Evolutionary conservation across 2,329 filamentous ascomycete genomes (phyloP).

Genomic region (Tympanopsis confertula): DNA sequence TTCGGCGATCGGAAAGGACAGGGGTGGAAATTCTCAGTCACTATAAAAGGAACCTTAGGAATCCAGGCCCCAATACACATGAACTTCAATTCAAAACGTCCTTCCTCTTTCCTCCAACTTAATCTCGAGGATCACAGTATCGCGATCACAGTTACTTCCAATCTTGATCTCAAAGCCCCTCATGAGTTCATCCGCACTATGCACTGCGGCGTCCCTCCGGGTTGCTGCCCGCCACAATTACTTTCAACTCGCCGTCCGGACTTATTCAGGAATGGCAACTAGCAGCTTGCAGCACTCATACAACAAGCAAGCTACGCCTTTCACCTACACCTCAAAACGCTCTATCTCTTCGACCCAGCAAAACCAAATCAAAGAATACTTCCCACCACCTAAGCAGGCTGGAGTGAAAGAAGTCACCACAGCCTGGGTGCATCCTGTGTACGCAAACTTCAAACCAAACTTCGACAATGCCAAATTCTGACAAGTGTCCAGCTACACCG

Average conservation of each 20-base stretch:
- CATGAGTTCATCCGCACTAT: too few relatives aligned
- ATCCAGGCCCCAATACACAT: too few relatives aligned
- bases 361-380: not conserved
- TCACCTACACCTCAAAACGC: too few relatives aligned
- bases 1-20: too few relatives aligned
- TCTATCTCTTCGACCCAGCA: not conserved
- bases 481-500: constrained; percentile 34
- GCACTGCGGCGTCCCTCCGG: not conserved
- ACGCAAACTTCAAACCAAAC: constrained; percentile 2
- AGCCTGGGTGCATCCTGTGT: constrained; percentile 12
- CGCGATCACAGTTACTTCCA: too few relatives aligned
- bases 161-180: too few relatives aligned
- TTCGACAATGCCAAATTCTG: not conserved
- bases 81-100: too few relatives aligned
- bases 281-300: not conserved
- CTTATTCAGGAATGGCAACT: not conserved
- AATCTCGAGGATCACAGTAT: too few relatives aligned
- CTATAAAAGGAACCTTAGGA: too few relatives aligned
- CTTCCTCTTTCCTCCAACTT: too few relatives aligned
- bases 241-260: not conserved
- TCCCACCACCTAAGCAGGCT: not conserved
- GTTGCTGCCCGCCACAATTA: not conserved
- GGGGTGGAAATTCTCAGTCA: too few relatives aligned
- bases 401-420: not conserved
- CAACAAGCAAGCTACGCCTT: not conserved